phyloP scores from a whole-genome alignment of 78 protist species.

The Cyanophora paradoxa region DNA sequence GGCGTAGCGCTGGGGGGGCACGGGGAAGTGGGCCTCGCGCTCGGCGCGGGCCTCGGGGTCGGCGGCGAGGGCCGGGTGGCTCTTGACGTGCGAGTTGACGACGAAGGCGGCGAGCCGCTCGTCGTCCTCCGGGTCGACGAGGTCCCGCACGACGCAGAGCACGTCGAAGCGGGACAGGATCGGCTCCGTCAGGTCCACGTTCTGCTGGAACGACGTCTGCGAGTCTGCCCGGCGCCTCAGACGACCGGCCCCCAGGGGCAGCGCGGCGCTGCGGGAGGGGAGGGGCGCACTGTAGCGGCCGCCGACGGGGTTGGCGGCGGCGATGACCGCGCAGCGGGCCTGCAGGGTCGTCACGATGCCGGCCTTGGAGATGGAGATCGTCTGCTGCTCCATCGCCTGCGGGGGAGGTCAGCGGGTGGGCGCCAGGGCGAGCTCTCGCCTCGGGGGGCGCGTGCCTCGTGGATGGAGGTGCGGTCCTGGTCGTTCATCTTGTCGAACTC shows the following conservation, averaged over 20 bases:
- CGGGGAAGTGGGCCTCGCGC: not conserved
- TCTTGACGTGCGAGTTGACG: constrained; percentile 58
- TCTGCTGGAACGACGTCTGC: constrained; percentile 68
- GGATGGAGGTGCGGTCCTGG: constrained; percentile 91
- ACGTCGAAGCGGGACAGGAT: constrained; percentile 97
- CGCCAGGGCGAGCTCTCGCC: too few species aligned
- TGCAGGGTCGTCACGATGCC: constrained; percentile 95
- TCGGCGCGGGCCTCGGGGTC: not conserved
- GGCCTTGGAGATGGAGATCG: constrained; percentile 96
- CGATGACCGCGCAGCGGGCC: constrained; percentile 95
- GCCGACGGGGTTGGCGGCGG: constrained; percentile 97
- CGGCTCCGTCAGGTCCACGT: constrained; percentile 96
- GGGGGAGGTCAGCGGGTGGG: constrained; percentile 5
- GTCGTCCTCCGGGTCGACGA: constrained; percentile 73
- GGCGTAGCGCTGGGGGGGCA: too few species aligned
- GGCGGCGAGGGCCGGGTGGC: constrained; percentile 62
- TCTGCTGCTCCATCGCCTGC: constrained; percentile 99
- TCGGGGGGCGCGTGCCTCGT: constrained; percentile 90
- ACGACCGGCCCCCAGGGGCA: too few species aligned
- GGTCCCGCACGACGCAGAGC: constrained; percentile 82
- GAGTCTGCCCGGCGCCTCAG: too few species aligned
- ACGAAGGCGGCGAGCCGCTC: constrained; percentile 83
- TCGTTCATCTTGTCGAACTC: constrained; percentile 99
- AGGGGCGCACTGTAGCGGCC: constrained; percentile 83
- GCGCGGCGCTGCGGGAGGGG: too few species aligned